These are phyloP conservation scores for Sanghuangporus sanghuang DNA, from an alignment of 1,284 basidiomycete genomes.

Conservation along the genomic window DNA sequence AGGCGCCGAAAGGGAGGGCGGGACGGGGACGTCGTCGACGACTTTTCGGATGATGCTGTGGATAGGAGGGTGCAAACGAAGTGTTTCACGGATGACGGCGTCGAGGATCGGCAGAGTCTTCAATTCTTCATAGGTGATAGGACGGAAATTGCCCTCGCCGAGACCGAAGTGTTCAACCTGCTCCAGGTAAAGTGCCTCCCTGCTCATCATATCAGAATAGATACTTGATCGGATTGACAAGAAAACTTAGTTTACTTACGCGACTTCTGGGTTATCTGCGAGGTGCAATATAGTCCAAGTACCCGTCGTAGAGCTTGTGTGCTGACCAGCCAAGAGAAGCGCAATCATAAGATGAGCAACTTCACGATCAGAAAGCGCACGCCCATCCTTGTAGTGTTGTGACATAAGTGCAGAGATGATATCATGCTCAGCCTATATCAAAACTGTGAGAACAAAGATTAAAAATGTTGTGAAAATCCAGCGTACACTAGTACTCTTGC, in stretches of 20 bases:
- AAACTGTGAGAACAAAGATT: background rate
- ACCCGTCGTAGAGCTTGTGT: slow-evolving; percentile 90
- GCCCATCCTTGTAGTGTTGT: slow-evolving; percentile 86
- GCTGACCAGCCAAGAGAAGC: slow-evolving; percentile 96
- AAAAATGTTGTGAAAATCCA: background rate
- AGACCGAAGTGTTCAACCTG: slow-evolving; percentile 82
- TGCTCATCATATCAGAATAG: slow-evolving; percentile 27
- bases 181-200: slow-evolving; percentile 81
- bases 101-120: slow-evolving; percentile 82
- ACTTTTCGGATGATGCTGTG: slow-evolving; percentile 92
- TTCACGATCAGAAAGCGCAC: slow-evolving; percentile 78
- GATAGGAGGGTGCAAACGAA: slow-evolving; percentile 89
- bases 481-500: slow-evolving; percentile 39
- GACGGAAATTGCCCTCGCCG: slow-evolving; percentile 75
- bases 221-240: background rate
- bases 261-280: slow-evolving; percentile 73
- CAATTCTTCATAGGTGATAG: slow-evolving; percentile 85
- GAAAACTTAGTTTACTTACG: slow-evolving; percentile 41
- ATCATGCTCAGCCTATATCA: slow-evolving; percentile 71
- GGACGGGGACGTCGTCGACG: slow-evolving; percentile 79
- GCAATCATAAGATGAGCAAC: slow-evolving; percentile 98
- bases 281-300: slow-evolving; percentile 93
- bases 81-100: slow-evolving; percentile 88
- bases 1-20: slow-evolving; percentile 74
- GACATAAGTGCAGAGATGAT: slow-evolving; percentile 90